Base-by-base conservation (phyloP, 164 flowering plant genomes). In the Macadamia tetraphylla region DNA sequence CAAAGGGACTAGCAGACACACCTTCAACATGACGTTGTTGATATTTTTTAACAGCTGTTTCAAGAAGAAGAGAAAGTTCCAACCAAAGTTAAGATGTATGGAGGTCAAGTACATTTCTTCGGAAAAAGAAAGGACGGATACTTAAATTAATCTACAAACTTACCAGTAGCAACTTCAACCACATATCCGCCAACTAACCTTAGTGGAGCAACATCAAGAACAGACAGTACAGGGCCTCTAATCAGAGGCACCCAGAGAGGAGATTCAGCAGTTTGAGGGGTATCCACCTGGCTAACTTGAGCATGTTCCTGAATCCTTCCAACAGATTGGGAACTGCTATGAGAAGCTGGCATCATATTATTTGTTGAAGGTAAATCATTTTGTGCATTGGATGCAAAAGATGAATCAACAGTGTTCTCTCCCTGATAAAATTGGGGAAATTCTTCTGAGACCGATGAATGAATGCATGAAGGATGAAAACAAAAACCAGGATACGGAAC, bases 151-250 rank as follows among this genome's bases (percentile, higher is more conserved):
- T 51, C 12, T n/a, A 69, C 13, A 60, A 58, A 70, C 83, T 42
- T 84, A 95, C 98, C 97, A 67, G 67, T 75, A 63, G 78, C 69
- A 74, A 89, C 83, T 71, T 90, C 99, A 69, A 81, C 76, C 67
- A 95, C 71, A 69, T 83, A 95, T 72, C 70, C 76, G 66, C 80
- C 83, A 73, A 78, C 90, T 58, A 92, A 73, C 64, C 79, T 67
- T 65, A 92, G 91, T 56, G 99, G 96, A 66, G 94, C 88, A 23
- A 86, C 96, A 84, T 95, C 98, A 63, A 88, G 74, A 71, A 92
- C 71, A 3, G 98, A 86, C 44, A 78, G 60, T 65, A 87, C 66
- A 30, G 89, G 83, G 64, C 83, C 86, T 71, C 61, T 72, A 64
- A 85, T 70, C 59, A 15, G 69, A 72, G 97, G 96, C 65, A 76